Evolutionary conservation across 352 stramenopile species (phyloP).

Genomic region (Pythium brassicae): DNA sequence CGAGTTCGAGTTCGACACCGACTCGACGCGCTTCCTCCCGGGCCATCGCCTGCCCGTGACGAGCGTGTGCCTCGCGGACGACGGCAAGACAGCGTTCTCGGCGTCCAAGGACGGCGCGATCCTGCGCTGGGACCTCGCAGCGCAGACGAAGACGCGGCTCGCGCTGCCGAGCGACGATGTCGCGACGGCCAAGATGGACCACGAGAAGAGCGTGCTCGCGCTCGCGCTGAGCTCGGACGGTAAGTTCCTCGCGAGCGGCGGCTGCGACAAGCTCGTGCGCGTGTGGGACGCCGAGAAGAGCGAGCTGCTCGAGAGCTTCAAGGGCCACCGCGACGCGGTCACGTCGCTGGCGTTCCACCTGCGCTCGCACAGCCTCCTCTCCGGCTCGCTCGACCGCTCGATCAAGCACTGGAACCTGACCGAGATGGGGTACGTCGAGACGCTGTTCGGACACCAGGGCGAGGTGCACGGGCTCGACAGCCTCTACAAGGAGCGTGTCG

Average conservation of each 20-base stretch:
- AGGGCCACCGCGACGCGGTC: conserved; percentile 87
- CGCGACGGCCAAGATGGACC: conserved; percentile 59
- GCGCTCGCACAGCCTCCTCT: conserved; percentile 90
- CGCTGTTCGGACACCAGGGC: conserved; percentile 91
- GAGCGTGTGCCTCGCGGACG: conserved; percentile 81
- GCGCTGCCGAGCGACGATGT: conserved; percentile 59
- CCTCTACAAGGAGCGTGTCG: conserved; percentile 86
- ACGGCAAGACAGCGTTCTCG: conserved; percentile 89
- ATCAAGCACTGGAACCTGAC: conserved; percentile 96
- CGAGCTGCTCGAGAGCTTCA: conserved; percentile 84
- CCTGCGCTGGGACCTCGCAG: conserved; percentile 84
- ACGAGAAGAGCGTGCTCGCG: conserved; percentile 78
- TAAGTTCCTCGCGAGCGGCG: conserved; percentile 89
- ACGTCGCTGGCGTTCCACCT: conserved; percentile 84
- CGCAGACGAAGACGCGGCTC: conserved; percentile 73
- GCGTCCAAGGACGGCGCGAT: conserved; percentile 92
- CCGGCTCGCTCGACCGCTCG: conserved; percentile 87
- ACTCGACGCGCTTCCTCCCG: conserved; percentile 76
- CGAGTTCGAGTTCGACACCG: conserved; percentile 77
- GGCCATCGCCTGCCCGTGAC: conserved; percentile 83
- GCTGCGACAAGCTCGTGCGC: conserved; percentile 88
- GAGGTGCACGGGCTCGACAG: conserved; percentile 90
- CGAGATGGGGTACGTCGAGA: conserved; percentile 95
- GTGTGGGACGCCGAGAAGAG: conserved; percentile 84
- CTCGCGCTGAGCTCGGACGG: conserved; percentile 89